These are phyloP conservation scores for Brassica incana DNA, from an alignment of 345 rosid genomes.

Conservation along the genomic window DNA sequence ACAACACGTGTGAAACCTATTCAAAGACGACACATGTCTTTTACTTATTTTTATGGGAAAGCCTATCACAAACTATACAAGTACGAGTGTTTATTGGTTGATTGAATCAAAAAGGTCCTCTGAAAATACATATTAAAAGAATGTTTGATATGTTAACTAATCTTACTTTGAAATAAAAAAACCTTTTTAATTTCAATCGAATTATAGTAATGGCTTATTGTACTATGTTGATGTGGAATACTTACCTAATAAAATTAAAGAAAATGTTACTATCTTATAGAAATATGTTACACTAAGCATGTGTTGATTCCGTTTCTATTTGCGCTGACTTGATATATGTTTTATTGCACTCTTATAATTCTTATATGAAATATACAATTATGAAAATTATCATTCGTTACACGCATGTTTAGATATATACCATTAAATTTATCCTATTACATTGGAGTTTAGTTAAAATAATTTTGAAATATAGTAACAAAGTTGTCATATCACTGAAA, in stretches of 20 bases:
- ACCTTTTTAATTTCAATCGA: neutral
- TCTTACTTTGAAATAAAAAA: slow-evolving; percentile 11
- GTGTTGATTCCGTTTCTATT: neutral
- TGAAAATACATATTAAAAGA: neutral
- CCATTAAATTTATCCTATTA: neutral
- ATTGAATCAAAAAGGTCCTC: slow-evolving; percentile 23
- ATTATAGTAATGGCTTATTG: slow-evolving; percentile 11
- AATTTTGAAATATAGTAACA: neutral
- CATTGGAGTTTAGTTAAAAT: neutral
- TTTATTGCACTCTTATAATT: neutral
- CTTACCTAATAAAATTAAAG: neutral
- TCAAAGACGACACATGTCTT: slow-evolving; percentile 38
- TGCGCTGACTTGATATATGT: neutral
- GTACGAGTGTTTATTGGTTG: slow-evolving; percentile 39
- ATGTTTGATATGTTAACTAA: slow-evolving; percentile 22
- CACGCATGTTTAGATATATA: neutral
- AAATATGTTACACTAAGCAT: too few relatives aligned
- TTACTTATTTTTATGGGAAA: neutral
- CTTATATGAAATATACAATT: neutral
- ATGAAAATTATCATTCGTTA: neutral
- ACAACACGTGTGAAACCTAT: slow-evolving; percentile 23
- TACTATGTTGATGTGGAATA: slow-evolving; percentile 32
- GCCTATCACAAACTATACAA: slow-evolving; percentile 16
- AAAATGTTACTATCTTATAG: neutral
- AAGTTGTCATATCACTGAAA: neutral